Percentiles rank a stretch among this genome's conserved stretches.
phyloP scores from a whole-genome alignment of 345 rosid genomes.

The Hypericum androsaemum region DNA sequence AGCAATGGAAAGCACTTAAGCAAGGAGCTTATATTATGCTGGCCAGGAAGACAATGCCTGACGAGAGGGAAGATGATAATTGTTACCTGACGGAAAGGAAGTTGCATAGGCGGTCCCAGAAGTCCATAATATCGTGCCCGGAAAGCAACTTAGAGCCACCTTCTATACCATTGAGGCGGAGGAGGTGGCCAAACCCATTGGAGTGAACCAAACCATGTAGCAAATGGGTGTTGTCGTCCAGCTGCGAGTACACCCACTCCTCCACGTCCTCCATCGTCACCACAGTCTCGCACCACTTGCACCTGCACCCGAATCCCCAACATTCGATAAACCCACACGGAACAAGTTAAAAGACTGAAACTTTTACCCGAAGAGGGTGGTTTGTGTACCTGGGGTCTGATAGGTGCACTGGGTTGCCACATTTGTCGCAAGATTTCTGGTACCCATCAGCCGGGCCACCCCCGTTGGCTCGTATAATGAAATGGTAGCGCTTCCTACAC shows the following conservation, averaged over 20 bases:
- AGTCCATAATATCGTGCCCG: constrained; percentile 55
- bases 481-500: constrained; percentile 58
- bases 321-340: background rate
- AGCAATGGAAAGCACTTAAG: too few relatives aligned
- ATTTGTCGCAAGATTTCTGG: constrained; percentile 43
- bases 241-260: constrained; percentile 53
- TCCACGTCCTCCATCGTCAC: constrained; percentile 39
- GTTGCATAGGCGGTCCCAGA: constrained; percentile 62
- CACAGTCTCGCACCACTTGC: constrained; percentile 43
- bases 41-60: background rate
- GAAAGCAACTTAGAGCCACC: constrained; percentile 62
- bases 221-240: constrained; percentile 58
- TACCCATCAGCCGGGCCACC: constrained; percentile 48
- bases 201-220: constrained; percentile 57
- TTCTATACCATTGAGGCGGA: constrained; percentile 62
- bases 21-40: too few relatives aligned
- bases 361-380: too few relatives aligned
- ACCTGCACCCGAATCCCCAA: constrained; percentile 25
- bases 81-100: constrained; percentile 50
- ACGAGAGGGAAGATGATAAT: background rate
- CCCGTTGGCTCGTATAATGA: constrained; percentile 43
- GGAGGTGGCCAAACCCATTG: constrained; percentile 67
- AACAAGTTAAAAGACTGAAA: background rate
- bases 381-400: constrained; percentile 56
- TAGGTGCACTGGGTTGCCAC: constrained; percentile 39